Evolutionary conservation across 768 basidiomycete genomes (phyloP), one percentile per base, ranked within the genome.

Genomic region (Boletellus emodensis): DNA sequence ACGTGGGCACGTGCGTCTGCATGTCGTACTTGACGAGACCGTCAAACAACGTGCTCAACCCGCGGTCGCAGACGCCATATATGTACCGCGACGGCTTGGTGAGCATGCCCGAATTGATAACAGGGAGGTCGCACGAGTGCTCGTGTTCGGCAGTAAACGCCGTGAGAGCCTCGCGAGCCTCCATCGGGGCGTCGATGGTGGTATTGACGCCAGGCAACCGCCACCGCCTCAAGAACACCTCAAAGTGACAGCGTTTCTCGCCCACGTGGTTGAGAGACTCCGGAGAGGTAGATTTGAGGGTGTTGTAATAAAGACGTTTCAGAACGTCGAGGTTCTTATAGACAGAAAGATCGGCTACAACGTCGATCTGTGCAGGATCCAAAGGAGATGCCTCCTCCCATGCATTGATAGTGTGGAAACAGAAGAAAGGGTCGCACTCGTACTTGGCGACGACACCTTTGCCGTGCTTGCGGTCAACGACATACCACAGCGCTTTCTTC

Each of bases 381-480:
- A 58, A 54, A 10, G 58, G 40, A 17, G 55, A 60, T 7, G 52
- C 47, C 8, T 54, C 58, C 36, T 74, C 72, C 65, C 67, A 75
- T 1, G 73, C 68, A n/a, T 74, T 74, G 51, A 73, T 14, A 24
- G 60, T 53, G 48, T 74, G 73, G 60, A 74, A 74, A 48, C 59
- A 64, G 56, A 73, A 74, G 60, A 73, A 74, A 0, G 71, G 63
- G 40, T 64, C 61, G 39, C 59, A 65, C 48, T 64, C 62, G 56
- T 72, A 74, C 48, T 65, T 68, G 39, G 71, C 66, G 5, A 74
- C 59, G 32, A 74, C 59, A 0, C 73, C 72, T 45, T 60, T 66
- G 17, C 61, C 66, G 24, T 62, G 53, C 48, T 63, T 59, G 42
- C 72, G 69, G 53, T 74, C 71, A 40, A 74, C 50, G 44, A 74